Percentiles rank a stretch among this genome's conserved stretches.
Evolutionary conservation across 345 rosid species (phyloP).

Genomic region (Hypericum perforatum): DNA sequence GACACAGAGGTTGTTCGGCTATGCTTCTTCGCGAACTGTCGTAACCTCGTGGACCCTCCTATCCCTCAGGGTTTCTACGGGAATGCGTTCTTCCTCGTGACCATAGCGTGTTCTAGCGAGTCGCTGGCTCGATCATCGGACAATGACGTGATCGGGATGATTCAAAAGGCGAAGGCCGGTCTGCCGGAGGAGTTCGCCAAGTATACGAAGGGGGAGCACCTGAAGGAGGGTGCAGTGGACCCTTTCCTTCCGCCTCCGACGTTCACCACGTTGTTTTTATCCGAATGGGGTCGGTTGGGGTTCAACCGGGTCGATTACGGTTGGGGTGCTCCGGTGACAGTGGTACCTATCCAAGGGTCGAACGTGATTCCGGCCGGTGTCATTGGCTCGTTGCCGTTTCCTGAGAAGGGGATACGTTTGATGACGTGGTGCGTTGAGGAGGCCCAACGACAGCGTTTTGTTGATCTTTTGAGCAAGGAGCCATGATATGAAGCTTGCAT

Average conservation of each 20-base stretch:
- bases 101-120: conserved; percentile 27
- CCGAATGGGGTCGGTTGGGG: conserved; percentile 61
- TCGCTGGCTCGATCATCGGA: conserved; percentile 19
- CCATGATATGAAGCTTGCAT: too few species aligned
- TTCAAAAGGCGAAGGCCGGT: conserved; percentile 36
- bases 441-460: conserved; percentile 29
- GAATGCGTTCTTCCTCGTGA: conserved; percentile 61
- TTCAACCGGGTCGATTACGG: conserved; percentile 52
- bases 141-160: conserved; percentile 33
- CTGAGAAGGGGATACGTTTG: conserved; percentile 43
- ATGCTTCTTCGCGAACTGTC: conserved; percentile 60
- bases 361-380: conserved; percentile 49
- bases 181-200: conserved; percentile 32
- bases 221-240: conserved; percentile 19
- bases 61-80: conserved; percentile 59
- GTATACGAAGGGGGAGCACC: conserved; percentile 27
- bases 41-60: conserved; percentile 40
- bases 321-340: conserved; percentile 45
- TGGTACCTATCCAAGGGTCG: conserved; percentile 50
- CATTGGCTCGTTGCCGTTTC: conserved; percentile 43
- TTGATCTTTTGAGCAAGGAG: conserved; percentile 23
- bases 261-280: conserved; percentile 46
- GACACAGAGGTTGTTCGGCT: conserved; percentile 30
- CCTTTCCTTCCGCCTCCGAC: conserved; percentile 45
- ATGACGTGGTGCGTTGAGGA: conserved; percentile 66